phyloP scores from a whole-genome alignment of 805 yeast species.

The Candida bentonensis region DNA sequence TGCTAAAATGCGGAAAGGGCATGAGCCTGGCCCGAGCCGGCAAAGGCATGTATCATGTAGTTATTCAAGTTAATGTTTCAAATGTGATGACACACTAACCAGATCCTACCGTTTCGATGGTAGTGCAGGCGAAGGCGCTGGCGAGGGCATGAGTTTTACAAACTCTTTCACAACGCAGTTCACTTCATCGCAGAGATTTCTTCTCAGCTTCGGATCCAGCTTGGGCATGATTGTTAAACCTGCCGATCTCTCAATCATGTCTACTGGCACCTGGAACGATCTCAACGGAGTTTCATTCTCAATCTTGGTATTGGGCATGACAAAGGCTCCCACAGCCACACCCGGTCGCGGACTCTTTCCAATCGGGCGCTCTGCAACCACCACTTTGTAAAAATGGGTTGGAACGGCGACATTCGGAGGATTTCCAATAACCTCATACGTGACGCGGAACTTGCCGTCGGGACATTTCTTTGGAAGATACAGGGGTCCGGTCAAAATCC shows the following conservation, averaged over 20 bases:
- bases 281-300: conserved; percentile 57
- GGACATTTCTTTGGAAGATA: conserved; percentile 67
- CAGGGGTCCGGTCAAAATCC: conserved; percentile 88
- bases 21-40: too few relatives aligned
- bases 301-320: conserved; percentile 76
- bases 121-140: too few relatives aligned
- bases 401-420: conserved; percentile 97
- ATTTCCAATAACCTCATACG: conserved; percentile 87
- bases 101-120: too few relatives aligned
- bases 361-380: conserved; percentile 61
- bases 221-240: conserved; percentile 72
- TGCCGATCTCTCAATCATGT: conserved; percentile 74
- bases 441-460: conserved; percentile 76
- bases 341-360: conserved; percentile 20
- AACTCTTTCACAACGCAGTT: conserved; percentile 79
- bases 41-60: too few relatives aligned
- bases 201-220: conserved; percentile 42
- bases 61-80: too few relatives aligned
- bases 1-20: too few relatives aligned
- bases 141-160: conserved; percentile 24
- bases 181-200: conserved; percentile 65
- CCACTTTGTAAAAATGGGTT: conserved; percentile 85
- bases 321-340: conserved; percentile 81
- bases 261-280: conserved; percentile 74
- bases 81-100: too few relatives aligned